phyloP scores from a whole-genome alignment of 2,329 filamentous ascomycete genomes.

The Periglandula ipomoeae region DNA sequence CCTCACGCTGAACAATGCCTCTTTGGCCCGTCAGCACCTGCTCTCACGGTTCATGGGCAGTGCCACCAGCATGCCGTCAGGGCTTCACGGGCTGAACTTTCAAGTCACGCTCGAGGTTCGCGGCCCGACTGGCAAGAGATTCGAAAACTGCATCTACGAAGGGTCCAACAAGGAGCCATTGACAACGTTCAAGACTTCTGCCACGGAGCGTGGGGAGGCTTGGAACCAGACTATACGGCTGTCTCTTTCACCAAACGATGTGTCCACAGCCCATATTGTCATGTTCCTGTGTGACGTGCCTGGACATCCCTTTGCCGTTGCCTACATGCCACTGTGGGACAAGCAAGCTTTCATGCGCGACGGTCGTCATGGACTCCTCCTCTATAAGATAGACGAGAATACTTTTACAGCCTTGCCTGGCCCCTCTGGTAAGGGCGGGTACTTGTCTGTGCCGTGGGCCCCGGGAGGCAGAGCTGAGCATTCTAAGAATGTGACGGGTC shows the following conservation, averaged over 20 bases:
- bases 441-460: conserved; percentile 76
- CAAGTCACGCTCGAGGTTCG: conserved; percentile 87
- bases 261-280: conserved; percentile 74
- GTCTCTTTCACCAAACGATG: conserved; percentile 68
- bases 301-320: conserved; percentile 79
- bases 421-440: conserved; percentile 68
- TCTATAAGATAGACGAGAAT: conserved; percentile 89
- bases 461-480: conserved; percentile 56
- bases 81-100: conserved; percentile 60
- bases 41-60: conserved; percentile 63
- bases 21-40: conserved; percentile 66
- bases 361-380: conserved; percentile 66
- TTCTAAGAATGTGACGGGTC: conserved; percentile 67
- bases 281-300: conserved; percentile 85
- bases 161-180: conserved; percentile 71
- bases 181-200: conserved; percentile 83
- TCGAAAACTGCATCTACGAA: conserved; percentile 80
- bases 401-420: conserved; percentile 60
- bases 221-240: conserved; percentile 89
- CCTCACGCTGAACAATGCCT: conserved; percentile 69
- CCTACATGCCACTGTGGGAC: conserved; percentile 91
- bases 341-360: conserved; percentile 83
- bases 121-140: conserved; percentile 64
- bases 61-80: conserved; percentile 58
- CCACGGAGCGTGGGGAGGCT: conserved; percentile 64